Percentiles rank a stretch among this genome's conserved stretches.
Conservation (phyloP, 2,329 filamentous ascomycete species). For the Colletotrichum gigasporum region DNA sequence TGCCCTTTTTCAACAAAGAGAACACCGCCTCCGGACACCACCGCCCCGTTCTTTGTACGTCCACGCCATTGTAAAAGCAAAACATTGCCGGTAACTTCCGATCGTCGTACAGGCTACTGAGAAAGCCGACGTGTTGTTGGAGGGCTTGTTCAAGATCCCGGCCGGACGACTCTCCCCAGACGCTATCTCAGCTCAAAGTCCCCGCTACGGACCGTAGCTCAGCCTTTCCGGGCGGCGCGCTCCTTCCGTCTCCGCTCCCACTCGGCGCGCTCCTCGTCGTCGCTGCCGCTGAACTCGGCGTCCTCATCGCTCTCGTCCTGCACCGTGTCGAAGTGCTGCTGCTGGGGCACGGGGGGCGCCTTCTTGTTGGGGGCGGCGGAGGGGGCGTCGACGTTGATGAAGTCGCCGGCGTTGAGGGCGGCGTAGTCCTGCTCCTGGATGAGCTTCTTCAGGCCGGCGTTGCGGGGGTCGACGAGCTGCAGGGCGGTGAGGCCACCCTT, state of each 20-base stretch:
- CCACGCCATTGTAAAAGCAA: too few species aligned
- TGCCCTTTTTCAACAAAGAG: background rate
- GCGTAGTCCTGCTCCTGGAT: conserved; percentile 78
- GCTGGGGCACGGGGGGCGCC: conserved; percentile 34
- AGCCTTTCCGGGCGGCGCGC: conserved; percentile 42
- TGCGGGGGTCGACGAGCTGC: conserved; percentile 79
- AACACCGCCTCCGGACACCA: too few species aligned
- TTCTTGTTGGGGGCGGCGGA: conserved; percentile 27
- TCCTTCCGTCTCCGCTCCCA: conserved; percentile 63
- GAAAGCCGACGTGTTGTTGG: background rate
- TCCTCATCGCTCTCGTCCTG: conserved; percentile 55
- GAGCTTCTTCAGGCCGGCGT: conserved; percentile 67
- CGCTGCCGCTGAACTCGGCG: conserved; percentile 71
- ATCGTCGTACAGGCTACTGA: too few species aligned
- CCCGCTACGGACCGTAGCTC: background rate
- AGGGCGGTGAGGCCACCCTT: conserved; percentile 76
- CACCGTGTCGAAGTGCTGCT: conserved; percentile 31
- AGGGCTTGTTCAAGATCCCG: too few species aligned
- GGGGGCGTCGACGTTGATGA: conserved; percentile 51
- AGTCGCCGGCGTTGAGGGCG: conserved; percentile 66
- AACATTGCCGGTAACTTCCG: too few species aligned
- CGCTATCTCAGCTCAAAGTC: background rate
- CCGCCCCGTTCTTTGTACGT: too few species aligned
- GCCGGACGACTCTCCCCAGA: too few species aligned
- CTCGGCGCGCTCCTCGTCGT: conserved; percentile 71